Evolutionary conservation across 2,329 filamentous ascomycete species (phyloP).

Genomic region (Fusarium sp.): DNA sequence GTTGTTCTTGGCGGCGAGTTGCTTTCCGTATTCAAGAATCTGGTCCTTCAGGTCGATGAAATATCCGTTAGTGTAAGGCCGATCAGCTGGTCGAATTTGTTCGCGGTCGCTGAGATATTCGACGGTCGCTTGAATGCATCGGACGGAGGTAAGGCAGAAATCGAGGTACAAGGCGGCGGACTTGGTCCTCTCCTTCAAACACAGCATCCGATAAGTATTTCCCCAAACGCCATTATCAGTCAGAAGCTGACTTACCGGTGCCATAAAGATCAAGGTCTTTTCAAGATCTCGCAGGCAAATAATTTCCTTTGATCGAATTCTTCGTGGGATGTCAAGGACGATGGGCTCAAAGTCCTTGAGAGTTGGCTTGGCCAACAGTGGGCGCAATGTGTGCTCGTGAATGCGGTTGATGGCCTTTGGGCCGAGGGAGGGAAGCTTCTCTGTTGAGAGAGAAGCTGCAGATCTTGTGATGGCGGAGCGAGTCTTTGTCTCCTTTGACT

Average conservation of each 20-base stretch:
- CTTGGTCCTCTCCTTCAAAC: constrained; percentile 82
- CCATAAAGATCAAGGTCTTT: constrained; percentile 90
- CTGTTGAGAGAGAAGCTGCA: constrained; percentile 60
- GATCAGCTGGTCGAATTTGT: constrained; percentile 84
- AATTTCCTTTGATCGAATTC: constrained; percentile 87
- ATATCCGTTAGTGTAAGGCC: constrained; percentile 94
- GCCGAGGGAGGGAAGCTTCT: constrained; percentile 72
- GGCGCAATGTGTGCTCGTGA: constrained; percentile 80
- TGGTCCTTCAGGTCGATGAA: constrained; percentile 97
- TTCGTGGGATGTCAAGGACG: constrained; percentile 80
- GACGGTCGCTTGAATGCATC: constrained; percentile 90
- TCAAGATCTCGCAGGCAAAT: constrained; percentile 93
- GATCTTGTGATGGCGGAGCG: constrained; percentile 67
- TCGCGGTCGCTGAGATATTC: constrained; percentile 88
- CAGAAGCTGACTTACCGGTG: constrained; percentile 85
- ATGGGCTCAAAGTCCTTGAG: constrained; percentile 86
- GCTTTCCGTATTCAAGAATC: constrained; percentile 88
- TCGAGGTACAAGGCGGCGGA: constrained; percentile 78
- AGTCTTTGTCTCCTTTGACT: constrained; percentile 57
- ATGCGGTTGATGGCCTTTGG: constrained; percentile 80
- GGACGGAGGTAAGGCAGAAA: constrained; percentile 91
- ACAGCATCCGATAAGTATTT: constrained; percentile 77
- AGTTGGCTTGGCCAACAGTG: constrained; percentile 78
- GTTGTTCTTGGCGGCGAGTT: constrained; percentile 79
- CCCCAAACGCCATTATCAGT: constrained; percentile 68